Evolutionary conservation across 164 flowering plant genomes (phyloP).

Genomic region (Echeveria elegans): DNA sequence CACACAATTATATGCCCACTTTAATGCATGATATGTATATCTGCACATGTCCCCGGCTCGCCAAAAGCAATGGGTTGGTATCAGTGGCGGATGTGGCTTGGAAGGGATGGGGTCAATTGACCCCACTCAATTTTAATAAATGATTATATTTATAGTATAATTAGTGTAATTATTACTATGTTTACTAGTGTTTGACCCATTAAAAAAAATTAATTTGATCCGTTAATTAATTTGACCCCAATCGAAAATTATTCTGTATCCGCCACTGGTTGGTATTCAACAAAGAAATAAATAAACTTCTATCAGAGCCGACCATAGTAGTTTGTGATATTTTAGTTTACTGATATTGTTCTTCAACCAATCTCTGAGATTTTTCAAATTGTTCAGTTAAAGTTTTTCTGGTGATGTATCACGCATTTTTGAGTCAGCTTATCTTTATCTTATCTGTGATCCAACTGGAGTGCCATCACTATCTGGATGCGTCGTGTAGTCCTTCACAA

Average conservation of each 20-base stretch:
- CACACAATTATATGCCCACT: background rate
- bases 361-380: background rate
- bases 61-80: background rate
- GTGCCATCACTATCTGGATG: background rate
- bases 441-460: background rate
- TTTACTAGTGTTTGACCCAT: no score
- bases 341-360: background rate
- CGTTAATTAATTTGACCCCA: no score
- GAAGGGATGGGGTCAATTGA: no score
- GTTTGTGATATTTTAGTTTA: background rate
- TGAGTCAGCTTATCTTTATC: slow-evolving; percentile 1
- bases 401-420: background rate
- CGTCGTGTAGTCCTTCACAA: background rate
- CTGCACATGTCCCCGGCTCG: background rate
- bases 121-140: no score
- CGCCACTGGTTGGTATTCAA: no score
- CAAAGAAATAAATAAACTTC: background rate
- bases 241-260: no score
- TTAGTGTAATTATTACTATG: no score
- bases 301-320: background rate
- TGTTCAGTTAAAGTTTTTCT: slow-evolving; percentile 2
- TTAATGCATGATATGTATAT: slow-evolving; percentile 1
- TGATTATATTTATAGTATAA: no score
- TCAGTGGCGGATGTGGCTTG: no score
- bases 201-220: no score